phyloP scores from a whole-genome alignment of 306 rosid genomes.

The Casuarina glauca region DNA sequence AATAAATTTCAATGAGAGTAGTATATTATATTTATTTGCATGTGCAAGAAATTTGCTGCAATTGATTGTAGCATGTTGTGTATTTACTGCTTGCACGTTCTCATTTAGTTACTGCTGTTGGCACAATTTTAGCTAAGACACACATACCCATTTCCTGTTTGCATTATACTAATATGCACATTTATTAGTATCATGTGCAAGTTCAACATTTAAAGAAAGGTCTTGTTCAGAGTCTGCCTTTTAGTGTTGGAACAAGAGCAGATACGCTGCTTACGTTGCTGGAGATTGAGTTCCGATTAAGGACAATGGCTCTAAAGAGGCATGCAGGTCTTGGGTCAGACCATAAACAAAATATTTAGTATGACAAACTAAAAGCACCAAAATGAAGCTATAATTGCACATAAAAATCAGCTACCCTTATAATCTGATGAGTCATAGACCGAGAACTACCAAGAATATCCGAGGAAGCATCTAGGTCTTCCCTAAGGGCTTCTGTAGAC shows the following conservation, averaged over 20 bases:
- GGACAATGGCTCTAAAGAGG: too few species aligned
- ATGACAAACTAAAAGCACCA: too few species aligned
- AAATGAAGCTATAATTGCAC: too few species aligned
- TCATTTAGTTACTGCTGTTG: slow-evolving; percentile 57
- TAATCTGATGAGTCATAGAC: too few species aligned
- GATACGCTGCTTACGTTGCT: too few species aligned
- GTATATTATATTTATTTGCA: slow-evolving; percentile 28
- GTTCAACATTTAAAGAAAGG: slow-evolving; percentile 13
- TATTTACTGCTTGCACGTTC: slow-evolving; percentile 55
- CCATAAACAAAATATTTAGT: too few species aligned
- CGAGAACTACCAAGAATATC: too few species aligned
- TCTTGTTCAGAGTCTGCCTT: slow-evolving; percentile 2
- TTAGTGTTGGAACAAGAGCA: not conserved
- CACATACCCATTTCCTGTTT: slow-evolving; percentile 44
- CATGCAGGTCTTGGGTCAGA: too few species aligned
- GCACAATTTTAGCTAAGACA: slow-evolving; percentile 52
- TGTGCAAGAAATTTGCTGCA: slow-evolving; percentile 51
- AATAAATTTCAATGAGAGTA: slow-evolving; percentile 22
- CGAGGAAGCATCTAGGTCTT: too few species aligned
- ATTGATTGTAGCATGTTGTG: slow-evolving; percentile 51
- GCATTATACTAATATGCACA: slow-evolving; percentile 34
- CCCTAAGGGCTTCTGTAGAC: too few species aligned
- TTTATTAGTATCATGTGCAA: slow-evolving; percentile 50
- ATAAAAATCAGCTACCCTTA: too few species aligned
- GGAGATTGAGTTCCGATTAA: too few species aligned